Evolutionary conservation across 2,329 filamentous ascomycete species (phyloP).

Genomic region (Piedraia hortae): DNA sequence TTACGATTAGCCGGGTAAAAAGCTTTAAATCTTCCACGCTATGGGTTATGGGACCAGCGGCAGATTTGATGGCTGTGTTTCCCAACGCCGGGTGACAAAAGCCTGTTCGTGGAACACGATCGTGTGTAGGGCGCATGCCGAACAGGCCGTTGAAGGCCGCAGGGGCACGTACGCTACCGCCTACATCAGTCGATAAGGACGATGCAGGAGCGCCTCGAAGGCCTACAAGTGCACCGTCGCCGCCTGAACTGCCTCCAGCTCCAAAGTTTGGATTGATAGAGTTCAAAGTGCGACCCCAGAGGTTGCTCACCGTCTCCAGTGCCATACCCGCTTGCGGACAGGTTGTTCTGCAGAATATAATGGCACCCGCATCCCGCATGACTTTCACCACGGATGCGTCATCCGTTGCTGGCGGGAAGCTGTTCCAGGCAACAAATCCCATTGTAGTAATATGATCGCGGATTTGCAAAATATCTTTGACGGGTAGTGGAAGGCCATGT

Average conservation of each 20-base stretch:
- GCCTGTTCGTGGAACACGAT: too few species aligned
- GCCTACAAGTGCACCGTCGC: slow-evolving; percentile 28
- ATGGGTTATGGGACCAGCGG: slow-evolving; percentile 20
- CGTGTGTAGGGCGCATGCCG: slow-evolving; percentile 29
- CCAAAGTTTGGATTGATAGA: slow-evolving; percentile 27
- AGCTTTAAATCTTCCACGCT: slow-evolving; percentile 24
- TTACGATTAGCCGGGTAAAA: neutral
- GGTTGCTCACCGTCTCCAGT: slow-evolving; percentile 33
- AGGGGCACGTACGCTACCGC: slow-evolving; percentile 30
- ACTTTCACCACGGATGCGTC: slow-evolving; percentile 22
- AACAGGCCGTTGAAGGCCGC: slow-evolving; percentile 31
- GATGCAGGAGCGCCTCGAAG: slow-evolving; percentile 26
- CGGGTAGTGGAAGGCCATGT: slow-evolving; percentile 21
- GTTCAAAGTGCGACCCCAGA: slow-evolving; percentile 30
- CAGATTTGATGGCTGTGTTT: slow-evolving; percentile 19
- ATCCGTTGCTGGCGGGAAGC: slow-evolving; percentile 27
- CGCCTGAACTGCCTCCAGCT: slow-evolving; percentile 30
- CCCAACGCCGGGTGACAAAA: too few species aligned
- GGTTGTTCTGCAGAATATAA: slow-evolving; percentile 28
- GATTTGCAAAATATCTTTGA: slow-evolving; percentile 24
- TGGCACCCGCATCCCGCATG: slow-evolving; percentile 25
- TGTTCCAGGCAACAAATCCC: slow-evolving; percentile 39
- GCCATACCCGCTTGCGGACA: slow-evolving; percentile 28
- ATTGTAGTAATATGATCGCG: neutral
- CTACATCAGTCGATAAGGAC: slow-evolving; percentile 30